Percentiles rank a stretch among this genome's conserved stretches.
phyloP scores from a whole-genome alignment of 768 basidiomycete species.

The Mycena pura region DNA sequence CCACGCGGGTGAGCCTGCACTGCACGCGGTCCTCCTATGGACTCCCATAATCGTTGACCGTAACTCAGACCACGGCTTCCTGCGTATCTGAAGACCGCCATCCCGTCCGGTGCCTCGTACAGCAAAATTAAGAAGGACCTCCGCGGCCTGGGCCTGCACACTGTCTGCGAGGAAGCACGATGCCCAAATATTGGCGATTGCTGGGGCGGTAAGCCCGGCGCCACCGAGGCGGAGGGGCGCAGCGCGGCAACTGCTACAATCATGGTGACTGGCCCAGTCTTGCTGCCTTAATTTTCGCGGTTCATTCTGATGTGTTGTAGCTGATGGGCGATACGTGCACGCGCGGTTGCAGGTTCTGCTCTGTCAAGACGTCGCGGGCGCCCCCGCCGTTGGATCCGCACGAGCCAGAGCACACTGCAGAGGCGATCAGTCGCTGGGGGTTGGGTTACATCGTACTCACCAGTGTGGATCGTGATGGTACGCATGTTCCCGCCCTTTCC shows the following conservation, averaged over 20 bases:
- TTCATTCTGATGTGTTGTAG: slow-evolving; percentile 46
- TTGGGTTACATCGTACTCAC: slow-evolving; percentile 98
- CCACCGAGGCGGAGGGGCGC: slow-evolving; percentile 72
- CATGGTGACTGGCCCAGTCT: slow-evolving; percentile 67
- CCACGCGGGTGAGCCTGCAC: slow-evolving; percentile 62
- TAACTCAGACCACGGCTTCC: slow-evolving; percentile 80
- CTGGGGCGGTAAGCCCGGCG: slow-evolving; percentile 87
- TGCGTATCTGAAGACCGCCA: slow-evolving; percentile 86
- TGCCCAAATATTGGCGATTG: slow-evolving; percentile 99
- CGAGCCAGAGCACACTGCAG: slow-evolving; percentile 97
- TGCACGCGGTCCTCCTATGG: too few relatives aligned
- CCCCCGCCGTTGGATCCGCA: slow-evolving; percentile 94
- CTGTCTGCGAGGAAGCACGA: slow-evolving; percentile 97
- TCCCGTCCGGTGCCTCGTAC: slow-evolving; percentile 88
- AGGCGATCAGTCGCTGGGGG: slow-evolving; percentile 98
- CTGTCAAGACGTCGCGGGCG: slow-evolving; percentile 89
- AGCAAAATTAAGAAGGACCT: slow-evolving; percentile 95
- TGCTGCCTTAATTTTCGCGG: not conserved
- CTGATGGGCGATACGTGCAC: slow-evolving; percentile 99
- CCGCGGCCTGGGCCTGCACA: slow-evolving; percentile 88
- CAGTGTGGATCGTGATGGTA: slow-evolving; percentile 95
- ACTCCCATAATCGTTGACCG: too few relatives aligned
- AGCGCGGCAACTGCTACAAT: slow-evolving; percentile 95
- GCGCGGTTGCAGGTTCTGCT: slow-evolving; percentile 96
- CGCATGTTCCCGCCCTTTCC: slow-evolving; percentile 3